Evolutionary conservation across 2,329 filamentous ascomycete species (phyloP).

Genomic region (Neofusicoccum laricinum): DNA sequence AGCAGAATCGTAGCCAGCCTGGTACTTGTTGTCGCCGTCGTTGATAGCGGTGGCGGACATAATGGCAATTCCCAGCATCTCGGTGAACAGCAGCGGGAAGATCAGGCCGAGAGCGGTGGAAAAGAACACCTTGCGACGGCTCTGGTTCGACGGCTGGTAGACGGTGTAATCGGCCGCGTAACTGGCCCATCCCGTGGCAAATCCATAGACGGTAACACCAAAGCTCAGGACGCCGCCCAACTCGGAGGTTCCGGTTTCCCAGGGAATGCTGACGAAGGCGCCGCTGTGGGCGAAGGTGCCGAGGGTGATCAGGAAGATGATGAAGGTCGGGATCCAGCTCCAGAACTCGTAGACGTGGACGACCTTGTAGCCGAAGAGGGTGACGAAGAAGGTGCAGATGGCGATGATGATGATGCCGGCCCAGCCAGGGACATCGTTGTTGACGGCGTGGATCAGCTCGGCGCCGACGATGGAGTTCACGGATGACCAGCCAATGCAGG

Average conservation of each 20-base stretch:
- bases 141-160: conserved; percentile 66
- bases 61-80: conserved; percentile 70
- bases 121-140: conserved; percentile 62
- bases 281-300: conserved; percentile 67
- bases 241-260: conserved; percentile 58
- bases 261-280: conserved; percentile 61
- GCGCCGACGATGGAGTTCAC: conserved; percentile 79
- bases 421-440: conserved; percentile 64
- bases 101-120: conserved; percentile 69
- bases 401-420: conserved; percentile 75
- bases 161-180: conserved; percentile 78
- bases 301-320: conserved; percentile 70
- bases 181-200: conserved; percentile 70
- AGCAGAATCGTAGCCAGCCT: conserved; percentile 53
- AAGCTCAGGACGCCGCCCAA: conserved; percentile 63
- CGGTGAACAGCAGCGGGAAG: conserved; percentile 68
- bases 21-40: conserved; percentile 53
- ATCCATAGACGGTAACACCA: conserved; percentile 64
- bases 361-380: conserved; percentile 72
- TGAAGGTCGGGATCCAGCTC: conserved; percentile 69
- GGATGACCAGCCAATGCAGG: conserved; percentile 71
- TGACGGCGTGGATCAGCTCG: conserved; percentile 73
- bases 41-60: conserved; percentile 62
- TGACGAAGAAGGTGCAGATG: conserved; percentile 63
- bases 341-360: conserved; percentile 76